Evolutionary conservation across 2,329 filamentous ascomycete species (phyloP), one percentile per base, ranked within the genome.

Genomic region (Phialophora chinensis): DNA sequence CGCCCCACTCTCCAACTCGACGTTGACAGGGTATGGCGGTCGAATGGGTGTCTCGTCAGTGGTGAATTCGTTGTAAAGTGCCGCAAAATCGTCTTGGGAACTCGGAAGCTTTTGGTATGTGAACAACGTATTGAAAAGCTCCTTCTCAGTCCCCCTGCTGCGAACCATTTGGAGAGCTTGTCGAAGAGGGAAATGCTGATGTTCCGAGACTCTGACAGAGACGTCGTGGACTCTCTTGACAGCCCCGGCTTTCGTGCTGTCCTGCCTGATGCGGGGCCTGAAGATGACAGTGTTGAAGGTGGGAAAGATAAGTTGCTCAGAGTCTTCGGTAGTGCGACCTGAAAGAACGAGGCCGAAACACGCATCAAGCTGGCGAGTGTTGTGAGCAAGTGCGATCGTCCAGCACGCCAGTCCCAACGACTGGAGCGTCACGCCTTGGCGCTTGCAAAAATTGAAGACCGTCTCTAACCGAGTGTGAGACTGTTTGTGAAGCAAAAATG

Each of bases 241-340:
- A 78, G 96, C 88, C 0, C 88, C 84, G 0, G 76, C 70, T 0
- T 85, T 79, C 0, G 84, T 87, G 25, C n/a, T 49, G 14, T 57
- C 35, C 1, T 91, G 91, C 72, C 95, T 90, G 2, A 97, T 76
- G 2, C 93, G 83, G 1, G 85, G 85, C 11, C 93, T 85, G 7
- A 96, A 82, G 0, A 90, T 86, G 0, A 97, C 88, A 0, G 93
- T 97, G 74, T 96, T 97, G 91, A 97, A 97, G 0, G 91, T 92
- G 0, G 93, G 94, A 73, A 97, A 97, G 74, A 93, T 83, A 12
- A 94, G 78, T 29, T 86, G 77, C 52, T 90, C 86, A 0, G 87
- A 85, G 17, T 86, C 84, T 54, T 91, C 88, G 10, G 87, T 88
- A 64, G 95, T 91, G n/a, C 94, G 86, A 17, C 94, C 93, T 0